Evolutionary conservation across 768 basidiomycete genomes (phyloP).

Genomic region (Termitomyces sp.): DNA sequence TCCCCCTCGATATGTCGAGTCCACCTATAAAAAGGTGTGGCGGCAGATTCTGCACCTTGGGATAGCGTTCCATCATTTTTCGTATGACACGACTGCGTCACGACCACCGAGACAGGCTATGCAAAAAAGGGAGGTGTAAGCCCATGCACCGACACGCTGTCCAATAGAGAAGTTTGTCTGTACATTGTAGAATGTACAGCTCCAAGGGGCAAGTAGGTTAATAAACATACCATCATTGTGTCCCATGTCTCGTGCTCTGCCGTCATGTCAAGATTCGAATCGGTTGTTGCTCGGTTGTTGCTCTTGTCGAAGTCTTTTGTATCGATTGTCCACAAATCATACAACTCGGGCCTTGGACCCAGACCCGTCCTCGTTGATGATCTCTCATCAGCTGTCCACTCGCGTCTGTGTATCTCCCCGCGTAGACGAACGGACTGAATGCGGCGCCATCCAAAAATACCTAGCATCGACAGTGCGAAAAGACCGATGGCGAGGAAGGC

Average conservation of each 20-base stretch:
- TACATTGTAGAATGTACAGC: slow-evolving; percentile 2
- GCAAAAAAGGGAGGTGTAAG: background rate
- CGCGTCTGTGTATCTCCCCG: background rate
- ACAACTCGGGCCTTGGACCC: slow-evolving; percentile 35
- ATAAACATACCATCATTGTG: slow-evolving; percentile 33
- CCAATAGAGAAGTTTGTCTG: background rate
- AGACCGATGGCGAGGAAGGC: slow-evolving; percentile 57
- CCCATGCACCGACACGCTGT: background rate
- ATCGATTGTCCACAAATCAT: slow-evolving; percentile 35
- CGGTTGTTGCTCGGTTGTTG: background rate
- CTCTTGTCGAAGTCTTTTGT: slow-evolving; percentile 2
- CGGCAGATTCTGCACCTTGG: background rate
- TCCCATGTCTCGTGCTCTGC: slow-evolving; percentile 28
- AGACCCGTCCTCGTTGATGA: slow-evolving; percentile 2
- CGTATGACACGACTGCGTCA: background rate
- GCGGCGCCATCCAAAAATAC: slow-evolving; percentile 43
- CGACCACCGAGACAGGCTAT: slow-evolving; percentile 15
- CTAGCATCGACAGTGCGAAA: slow-evolving; percentile 42
- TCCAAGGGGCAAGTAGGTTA: background rate
- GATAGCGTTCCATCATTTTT: background rate
- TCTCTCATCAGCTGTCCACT: background rate
- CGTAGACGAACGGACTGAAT: slow-evolving; percentile 17
- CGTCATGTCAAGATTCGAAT: background rate
- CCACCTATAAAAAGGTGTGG: slow-evolving; percentile 3
- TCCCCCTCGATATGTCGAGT: background rate